Evolutionary conservation across 164 flowering plant genomes (phyloP), one percentile per base, ranked within the genome.

Genomic region (Vitis rupestris): DNA sequence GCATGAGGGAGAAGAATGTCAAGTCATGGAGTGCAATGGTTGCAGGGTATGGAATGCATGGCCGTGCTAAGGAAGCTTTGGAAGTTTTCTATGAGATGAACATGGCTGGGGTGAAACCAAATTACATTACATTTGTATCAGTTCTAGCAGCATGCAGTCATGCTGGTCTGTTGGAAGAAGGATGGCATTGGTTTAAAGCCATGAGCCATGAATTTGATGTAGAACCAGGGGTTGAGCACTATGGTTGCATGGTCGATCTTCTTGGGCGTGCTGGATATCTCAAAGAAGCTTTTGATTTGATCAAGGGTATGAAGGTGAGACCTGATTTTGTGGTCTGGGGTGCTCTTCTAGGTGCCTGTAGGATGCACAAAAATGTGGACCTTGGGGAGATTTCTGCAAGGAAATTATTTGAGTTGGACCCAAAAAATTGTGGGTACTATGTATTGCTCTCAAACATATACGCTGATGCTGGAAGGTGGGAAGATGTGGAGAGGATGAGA

Each of bases 261-360:
- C 85, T 93, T 16, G 92, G 94, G 3, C 85, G 93, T 16, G 85
- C 96, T 31, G 97, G 98, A 56, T 55, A 52, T 67, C 82, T 90
- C 44, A 63, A 76, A 2, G 74, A 82, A 74, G 98, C 98, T 54
- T 90, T 86, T 76, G 70, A 83, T 53, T 69, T 93, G 78, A 85
- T 88, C 58, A 70, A 76, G 66, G 75, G 68, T 68, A 93, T 93
- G 98, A 86, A 78, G 67, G 82, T 86, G 60, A 81, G 56, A 59
- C 98, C 97, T 56, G 97, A 93, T 74, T 83, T 78, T 73, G 84
- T 88, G 12, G 76, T 88, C n/a, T 93, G 98, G 98, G 91, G 97
- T 64, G 82, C 92, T 56, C 90, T 93, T 77, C 89, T 93, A 66
- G 85, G 85, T 51, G 92, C 91, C 4, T 90, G 97, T 76, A 83